Evolutionary conservation across 2,329 filamentous ascomycete genomes (phyloP).

Genomic region (Polychaeton citri): DNA sequence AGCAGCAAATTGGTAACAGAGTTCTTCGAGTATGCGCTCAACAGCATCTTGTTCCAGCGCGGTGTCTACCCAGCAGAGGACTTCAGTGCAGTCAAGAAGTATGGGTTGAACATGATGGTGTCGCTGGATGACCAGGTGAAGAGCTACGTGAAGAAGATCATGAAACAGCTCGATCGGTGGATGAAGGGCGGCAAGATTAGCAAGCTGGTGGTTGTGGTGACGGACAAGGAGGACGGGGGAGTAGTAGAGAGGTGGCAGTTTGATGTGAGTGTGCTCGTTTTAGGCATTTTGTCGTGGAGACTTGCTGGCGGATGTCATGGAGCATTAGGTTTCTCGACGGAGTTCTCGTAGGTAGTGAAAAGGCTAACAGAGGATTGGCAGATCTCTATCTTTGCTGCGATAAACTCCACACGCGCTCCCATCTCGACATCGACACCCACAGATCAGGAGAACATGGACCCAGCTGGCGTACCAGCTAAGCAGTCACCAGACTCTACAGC

Average conservation of each 20-base stretch:
- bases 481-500: constrained; percentile 12
- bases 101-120: constrained; percentile 97
- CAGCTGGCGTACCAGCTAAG: constrained; percentile 8
- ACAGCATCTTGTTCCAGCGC: constrained; percentile 90
- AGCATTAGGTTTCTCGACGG: too few relatives aligned
- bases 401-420: background rate
- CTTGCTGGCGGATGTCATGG: too few relatives aligned
- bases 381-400: background rate
- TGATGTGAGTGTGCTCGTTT: constrained; percentile 58
- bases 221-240: constrained; percentile 91
- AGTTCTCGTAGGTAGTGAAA: too few relatives aligned
- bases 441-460: constrained; percentile 31
- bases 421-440: constrained; percentile 19
- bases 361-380: too few relatives aligned
- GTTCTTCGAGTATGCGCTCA: constrained; percentile 98
- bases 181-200: constrained; percentile 96
- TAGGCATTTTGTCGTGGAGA: too few relatives aligned
- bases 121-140: constrained; percentile 96
- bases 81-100: constrained; percentile 96
- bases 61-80: constrained; percentile 83
- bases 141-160: constrained; percentile 98
- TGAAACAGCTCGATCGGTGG: constrained; percentile 95
- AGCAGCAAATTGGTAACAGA: constrained; percentile 72
- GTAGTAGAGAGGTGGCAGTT: constrained; percentile 98
- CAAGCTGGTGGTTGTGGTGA: constrained; percentile 92